phyloP scores from a whole-genome alignment of 768 basidiomycete species.

The Hydnum rufescens region DNA sequence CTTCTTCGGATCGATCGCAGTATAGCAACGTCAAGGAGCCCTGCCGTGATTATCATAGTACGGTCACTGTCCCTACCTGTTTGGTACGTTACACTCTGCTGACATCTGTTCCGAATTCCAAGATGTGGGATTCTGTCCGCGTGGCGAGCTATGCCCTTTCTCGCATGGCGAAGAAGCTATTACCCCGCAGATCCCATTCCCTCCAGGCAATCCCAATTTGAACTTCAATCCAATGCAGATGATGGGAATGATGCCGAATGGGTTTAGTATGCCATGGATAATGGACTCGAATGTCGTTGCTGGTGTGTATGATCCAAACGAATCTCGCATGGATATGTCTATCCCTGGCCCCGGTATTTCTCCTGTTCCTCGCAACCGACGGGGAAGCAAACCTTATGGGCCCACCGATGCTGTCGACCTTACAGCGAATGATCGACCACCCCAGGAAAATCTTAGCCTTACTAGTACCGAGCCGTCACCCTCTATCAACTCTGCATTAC shows the following conservation, averaged over 20 bases:
- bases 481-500: no score
- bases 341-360: constrained; percentile 6
- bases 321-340: constrained; percentile 64
- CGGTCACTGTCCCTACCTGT: constrained; percentile 18
- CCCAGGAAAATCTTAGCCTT: no score
- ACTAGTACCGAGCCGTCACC: no score
- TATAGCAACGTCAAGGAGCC: constrained; percentile 62
- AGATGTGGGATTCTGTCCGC: constrained; percentile 85
- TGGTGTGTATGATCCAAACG: constrained; percentile 54
- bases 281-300: constrained; percentile 1
- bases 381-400: neutral
- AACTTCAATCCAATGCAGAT: constrained; percentile 9
- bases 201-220: no score
- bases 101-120: constrained; percentile 8
- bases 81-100: neutral
- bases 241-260: constrained; percentile 38
- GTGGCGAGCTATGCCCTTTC: constrained; percentile 77
- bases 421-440: neutral
- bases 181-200: constrained; percentile 18
- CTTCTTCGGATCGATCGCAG: no score
- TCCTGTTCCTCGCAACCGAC: neutral
- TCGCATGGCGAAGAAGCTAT: constrained; percentile 77
- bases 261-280: constrained; percentile 26
- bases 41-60: constrained; percentile 88
- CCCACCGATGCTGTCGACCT: neutral